Evolutionary conservation across 371 early-diverging fungal genomes (phyloP).

Genomic region (Mortierella sp.): DNA sequence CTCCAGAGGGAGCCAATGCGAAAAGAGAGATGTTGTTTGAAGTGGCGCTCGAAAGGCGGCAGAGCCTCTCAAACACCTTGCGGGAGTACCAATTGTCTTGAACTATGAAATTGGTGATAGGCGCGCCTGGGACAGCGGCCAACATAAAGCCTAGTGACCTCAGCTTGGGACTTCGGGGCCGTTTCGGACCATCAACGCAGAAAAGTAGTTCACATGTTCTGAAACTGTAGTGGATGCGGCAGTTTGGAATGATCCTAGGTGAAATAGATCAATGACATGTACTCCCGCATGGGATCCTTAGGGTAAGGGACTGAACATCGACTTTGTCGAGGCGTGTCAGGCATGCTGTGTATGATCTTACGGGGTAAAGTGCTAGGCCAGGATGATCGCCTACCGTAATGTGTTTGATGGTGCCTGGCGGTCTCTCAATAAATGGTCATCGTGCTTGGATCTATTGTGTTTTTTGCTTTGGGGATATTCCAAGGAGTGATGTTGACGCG

Average conservation of each 20-base stretch:
- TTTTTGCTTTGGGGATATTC: no score
- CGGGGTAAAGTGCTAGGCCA: constrained; percentile 3
- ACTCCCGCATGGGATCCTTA: constrained; percentile 4
- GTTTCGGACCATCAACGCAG: not conserved
- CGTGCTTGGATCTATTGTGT: no score
- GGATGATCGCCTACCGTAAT: not conserved
- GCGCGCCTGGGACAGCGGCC: constrained; percentile 2
- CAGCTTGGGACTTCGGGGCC: constrained; percentile 12
- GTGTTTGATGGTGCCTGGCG: constrained; percentile 23
- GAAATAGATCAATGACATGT: not conserved
- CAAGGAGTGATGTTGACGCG: no score
- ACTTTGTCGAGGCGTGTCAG: not conserved
- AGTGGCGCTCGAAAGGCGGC: constrained; percentile 4
- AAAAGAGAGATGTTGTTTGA: constrained; percentile 1
- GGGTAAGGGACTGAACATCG: not conserved
- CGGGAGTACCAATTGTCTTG: constrained; percentile 20
- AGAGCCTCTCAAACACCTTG: constrained; percentile 21
- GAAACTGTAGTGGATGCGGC: not conserved
- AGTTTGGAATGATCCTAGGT: not conserved
- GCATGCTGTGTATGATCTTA: not conserved
- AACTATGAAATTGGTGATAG: not conserved
- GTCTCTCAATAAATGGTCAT: no score
- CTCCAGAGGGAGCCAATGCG: constrained; percentile 1
- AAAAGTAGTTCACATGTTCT: not conserved
- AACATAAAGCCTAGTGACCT: constrained; percentile 11